Evolutionary conservation across 2,329 filamentous ascomycete genomes (phyloP).

Genomic region (Fusarium lateritium): DNA sequence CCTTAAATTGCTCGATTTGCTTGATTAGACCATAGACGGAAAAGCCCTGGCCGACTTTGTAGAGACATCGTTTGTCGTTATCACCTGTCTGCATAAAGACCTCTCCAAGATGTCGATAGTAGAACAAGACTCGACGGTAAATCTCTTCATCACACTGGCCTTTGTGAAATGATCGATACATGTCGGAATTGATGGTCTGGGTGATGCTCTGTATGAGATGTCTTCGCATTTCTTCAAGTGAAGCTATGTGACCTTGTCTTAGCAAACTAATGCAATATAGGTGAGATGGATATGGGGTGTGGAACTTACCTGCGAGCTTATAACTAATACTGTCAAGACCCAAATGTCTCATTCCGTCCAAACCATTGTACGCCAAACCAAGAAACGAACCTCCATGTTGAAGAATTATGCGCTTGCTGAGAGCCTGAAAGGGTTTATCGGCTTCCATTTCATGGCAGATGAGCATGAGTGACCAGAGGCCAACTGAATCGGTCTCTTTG

Average conservation of each 20-base stretch:
- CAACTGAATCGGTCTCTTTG: too few species aligned
- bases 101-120: not conserved
- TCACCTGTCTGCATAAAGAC: not conserved
- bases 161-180: not conserved
- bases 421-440: not conserved
- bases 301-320: not conserved
- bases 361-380: not conserved
- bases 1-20: not conserved
- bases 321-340: not conserved
- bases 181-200: not conserved
- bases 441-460: not conserved
- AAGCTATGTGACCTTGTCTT: not conserved
- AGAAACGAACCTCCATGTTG: not conserved
- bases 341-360: not conserved
- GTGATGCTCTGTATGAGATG: too few species aligned
- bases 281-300: too few species aligned
- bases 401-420: not conserved
- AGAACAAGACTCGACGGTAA: too few species aligned
- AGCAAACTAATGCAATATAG: not conserved
- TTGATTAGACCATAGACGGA: not conserved
- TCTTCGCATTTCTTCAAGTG: not conserved
- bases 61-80: not conserved
- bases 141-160: not conserved
- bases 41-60: not conserved
- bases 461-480: slow-evolving; percentile 1